These are phyloP conservation scores for Aspergillus mulundensis DNA, from an alignment of 495 filamentous ascomycete species.

Conservation along the genomic window DNA sequence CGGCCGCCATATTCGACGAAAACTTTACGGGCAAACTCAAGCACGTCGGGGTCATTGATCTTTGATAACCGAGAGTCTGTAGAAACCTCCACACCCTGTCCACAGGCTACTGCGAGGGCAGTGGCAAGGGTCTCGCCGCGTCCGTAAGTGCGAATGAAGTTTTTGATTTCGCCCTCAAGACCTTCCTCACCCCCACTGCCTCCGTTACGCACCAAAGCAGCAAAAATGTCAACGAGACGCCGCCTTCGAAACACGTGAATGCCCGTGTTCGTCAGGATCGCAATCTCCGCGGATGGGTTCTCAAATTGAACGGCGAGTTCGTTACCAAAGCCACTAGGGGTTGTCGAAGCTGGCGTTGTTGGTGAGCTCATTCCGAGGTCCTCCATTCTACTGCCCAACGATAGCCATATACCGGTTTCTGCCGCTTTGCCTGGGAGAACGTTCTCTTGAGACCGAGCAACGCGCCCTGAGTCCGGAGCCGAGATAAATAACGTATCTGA, in stretches of 20 bases:
- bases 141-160: conserved; percentile 79
- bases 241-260: conserved; percentile 79
- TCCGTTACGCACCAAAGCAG: conserved; percentile 66
- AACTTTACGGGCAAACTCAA: conserved; percentile 76
- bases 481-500: conserved; percentile 75
- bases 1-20: conserved; percentile 90
- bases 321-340: conserved; percentile 84
- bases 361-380: conserved; percentile 71
- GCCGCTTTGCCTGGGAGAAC: conserved; percentile 44
- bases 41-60: conserved; percentile 74
- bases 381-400: conserved; percentile 64
- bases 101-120: conserved; percentile 93
- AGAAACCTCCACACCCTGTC: conserved; percentile 75
- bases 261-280: conserved; percentile 84
- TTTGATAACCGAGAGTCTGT: conserved; percentile 63
- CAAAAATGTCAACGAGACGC: conserved; percentile 90
- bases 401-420: conserved; percentile 74
- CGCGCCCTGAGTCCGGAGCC: conserved; percentile 77
- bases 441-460: conserved; percentile 56
- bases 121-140: conserved; percentile 81
- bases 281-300: conserved; percentile 71
- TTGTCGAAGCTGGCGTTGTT: conserved; percentile 61
- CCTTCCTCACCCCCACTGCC: conserved; percentile 68
- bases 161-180: conserved; percentile 71
- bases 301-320: conserved; percentile 94